Evolutionary conservation across 495 filamentous ascomycete species (phyloP).

Genomic region (Hamigera avellanea): DNA sequence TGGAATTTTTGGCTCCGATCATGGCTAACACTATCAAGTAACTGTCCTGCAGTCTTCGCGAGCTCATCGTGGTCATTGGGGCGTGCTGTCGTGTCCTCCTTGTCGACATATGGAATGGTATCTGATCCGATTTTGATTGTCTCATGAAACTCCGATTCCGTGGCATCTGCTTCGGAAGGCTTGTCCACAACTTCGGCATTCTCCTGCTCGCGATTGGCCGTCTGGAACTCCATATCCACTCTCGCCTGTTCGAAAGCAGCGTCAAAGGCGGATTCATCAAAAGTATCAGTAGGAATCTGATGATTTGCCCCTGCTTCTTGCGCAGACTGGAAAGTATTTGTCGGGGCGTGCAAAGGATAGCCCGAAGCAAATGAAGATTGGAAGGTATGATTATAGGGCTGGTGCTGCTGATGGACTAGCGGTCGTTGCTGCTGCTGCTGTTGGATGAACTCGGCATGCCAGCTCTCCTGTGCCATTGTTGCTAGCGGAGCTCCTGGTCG

Average conservation of each 20-base stretch:
- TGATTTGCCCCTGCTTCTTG: slow-evolving; percentile 14
- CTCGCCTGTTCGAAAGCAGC: slow-evolving; percentile 45
- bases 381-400: slow-evolving; percentile 14
- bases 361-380: slow-evolving; percentile 22
- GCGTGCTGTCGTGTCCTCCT: slow-evolving; percentile 13
- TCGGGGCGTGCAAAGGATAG: slow-evolving; percentile 14
- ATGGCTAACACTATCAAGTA: slow-evolving; percentile 57
- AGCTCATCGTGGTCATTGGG: slow-evolving; percentile 51
- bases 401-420: slow-evolving; percentile 14
- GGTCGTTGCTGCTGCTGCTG: slow-evolving; percentile 26
- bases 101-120: slow-evolving; percentile 22
- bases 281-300: slow-evolving; percentile 17
- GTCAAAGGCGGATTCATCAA: slow-evolving; percentile 55
- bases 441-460: slow-evolving; percentile 44
- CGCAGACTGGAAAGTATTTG: slow-evolving; percentile 13
- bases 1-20: slow-evolving; percentile 64
- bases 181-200: slow-evolving; percentile 4
- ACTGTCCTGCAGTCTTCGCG: slow-evolving; percentile 55
- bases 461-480: slow-evolving; percentile 21
- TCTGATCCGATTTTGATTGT: slow-evolving; percentile 42
- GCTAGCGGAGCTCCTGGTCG: slow-evolving; percentile 18
- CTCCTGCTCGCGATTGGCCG: slow-evolving; percentile 1
- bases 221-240: slow-evolving; percentile 1
- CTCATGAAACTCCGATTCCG: slow-evolving; percentile 8
- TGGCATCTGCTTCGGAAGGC: slow-evolving; percentile 1